Evolutionary conservation across 331 rosid species (phyloP), one percentile per base, ranked within the genome.

Genomic region (Arachis monticola): DNA sequence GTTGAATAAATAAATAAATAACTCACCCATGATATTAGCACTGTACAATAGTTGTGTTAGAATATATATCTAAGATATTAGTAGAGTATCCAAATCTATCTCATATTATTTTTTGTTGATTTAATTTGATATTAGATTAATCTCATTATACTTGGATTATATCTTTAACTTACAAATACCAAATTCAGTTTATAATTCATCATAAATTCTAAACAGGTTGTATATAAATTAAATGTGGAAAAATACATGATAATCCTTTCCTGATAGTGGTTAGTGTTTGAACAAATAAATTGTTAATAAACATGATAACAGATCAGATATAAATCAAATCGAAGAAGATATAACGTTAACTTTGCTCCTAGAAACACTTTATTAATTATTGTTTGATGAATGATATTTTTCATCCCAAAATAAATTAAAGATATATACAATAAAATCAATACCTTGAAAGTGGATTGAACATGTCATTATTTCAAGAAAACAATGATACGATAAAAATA

Each of bases 221-320:
- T 35, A 35, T 35, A 35, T 35, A 35, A 35, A 22, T 22, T 22
- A 22, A 22, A 35, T 3, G 40, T 35, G 40, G 40, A 35, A 35
- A 35, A 35, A 35, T 35, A 35, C 40, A 35, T 35, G 40, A 35
- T 10, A 60, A 30, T 7, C 44, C 8, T 32, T 17, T 3, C 9
- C 10, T 56, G 50, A 69, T 14, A 55, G 55, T 53, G 63, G 7
- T 41, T 41, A 6, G 6, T 3, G 6, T 52, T 69, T 22, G 50
- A 38, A n/a, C 5, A 69, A 0, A 5, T 52, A 12, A 52, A 8
- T 12, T 52, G 2, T n/a, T 52, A 52, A 9, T 41, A 52, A 22
- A 52, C 27, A 52, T 71, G 44, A 71, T 42, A 56, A 68, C 47
- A 72, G 46, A 30, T 44, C 56, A 44, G 58, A 14, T 52, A 59